Evolutionary conservation across 768 basidiomycete genomes (phyloP), one percentile per base, ranked within the genome.

Genomic region (Russula emetica): DNA sequence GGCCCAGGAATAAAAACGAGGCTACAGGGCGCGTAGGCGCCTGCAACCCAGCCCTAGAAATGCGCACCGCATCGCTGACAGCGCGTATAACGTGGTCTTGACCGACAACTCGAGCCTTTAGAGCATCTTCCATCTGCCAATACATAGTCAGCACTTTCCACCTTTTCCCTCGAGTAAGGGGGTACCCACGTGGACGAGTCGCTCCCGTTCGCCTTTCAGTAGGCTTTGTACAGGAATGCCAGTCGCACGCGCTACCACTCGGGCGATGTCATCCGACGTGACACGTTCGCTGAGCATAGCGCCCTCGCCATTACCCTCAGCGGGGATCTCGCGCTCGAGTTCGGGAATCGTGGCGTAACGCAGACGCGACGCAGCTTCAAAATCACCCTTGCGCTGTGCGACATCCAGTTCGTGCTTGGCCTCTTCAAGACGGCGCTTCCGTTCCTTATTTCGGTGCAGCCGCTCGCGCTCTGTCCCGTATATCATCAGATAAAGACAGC

Each of bases 161-260:
- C 52, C 20, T 28, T 42, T 55, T 14, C 38, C 26, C 6, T 40
- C 38, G 16, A 42, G 32, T n/a, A 60, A 26, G 10, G 36, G n/a
- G 18, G 26, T 1, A 80, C 87, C 60, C 69, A 92, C 92, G 76
- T 94, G 87, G 10, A 95, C 86, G 26, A 97, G 79, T 71, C 90
- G 92, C 72, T 98, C 92, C 67, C 88, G 78, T 74, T 98, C 94
- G 5, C 94, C 93, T 72, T 90, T 92, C 69, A 96, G 74, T 64
- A 96, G 75, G 70, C 88, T 94, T 74, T 91, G 85, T 1, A 95
- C 92, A 0, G 94, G 94, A 30, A 96, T 94, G 7, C 94, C 94
- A 0, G 94, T 97, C 0, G 90, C 82, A 71, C 87, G 89, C 8
- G 91, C 92, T 4, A 95, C 88, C 24, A 95, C 94, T 2, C 90